Conservation (phyloP, 495 filamentous ascomycete species). For the Podospora pseudoanserina region DNA sequence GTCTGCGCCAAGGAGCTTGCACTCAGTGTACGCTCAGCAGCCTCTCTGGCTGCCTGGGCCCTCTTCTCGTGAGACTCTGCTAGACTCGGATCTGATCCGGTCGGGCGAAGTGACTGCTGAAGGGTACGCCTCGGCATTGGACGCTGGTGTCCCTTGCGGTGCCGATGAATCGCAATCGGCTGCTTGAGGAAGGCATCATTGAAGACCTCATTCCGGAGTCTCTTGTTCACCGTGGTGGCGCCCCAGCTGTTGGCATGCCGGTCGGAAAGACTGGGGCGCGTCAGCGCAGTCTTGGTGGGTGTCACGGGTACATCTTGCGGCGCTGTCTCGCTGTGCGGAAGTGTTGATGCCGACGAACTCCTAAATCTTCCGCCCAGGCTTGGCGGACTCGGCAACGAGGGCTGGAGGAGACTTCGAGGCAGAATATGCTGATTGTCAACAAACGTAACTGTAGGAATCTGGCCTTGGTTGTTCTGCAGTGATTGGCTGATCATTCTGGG, state of each 20-base stretch:
- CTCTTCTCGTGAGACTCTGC: conserved; percentile 19
- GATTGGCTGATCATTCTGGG: conserved; percentile 77
- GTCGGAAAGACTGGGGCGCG: conserved; percentile 44
- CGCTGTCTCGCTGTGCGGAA: conserved; percentile 2
- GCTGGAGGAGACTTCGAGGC: conserved; percentile 68
- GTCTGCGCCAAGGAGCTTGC: conserved; percentile 25
- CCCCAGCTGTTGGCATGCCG: conserved; percentile 77
- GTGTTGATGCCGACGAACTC: conserved; percentile 36
- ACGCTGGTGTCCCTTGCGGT: conserved; percentile 61
- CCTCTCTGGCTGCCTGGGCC: conserved; percentile 12
- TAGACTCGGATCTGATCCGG: conserved; percentile 33
- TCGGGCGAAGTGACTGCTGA: conserved; percentile 35
- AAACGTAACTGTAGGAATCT: conserved; percentile 87
- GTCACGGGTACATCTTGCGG: conserved; percentile 9
- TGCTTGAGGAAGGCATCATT: conserved; percentile 90
- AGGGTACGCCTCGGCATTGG: conserved; percentile 47
- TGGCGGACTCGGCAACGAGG: conserved; percentile 24
- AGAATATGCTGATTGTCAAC: conserved; percentile 96
- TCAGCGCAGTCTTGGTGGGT: conserved; percentile 1
- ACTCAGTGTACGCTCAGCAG: conserved; percentile 9
- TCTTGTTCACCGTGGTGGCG: conserved; percentile 88
- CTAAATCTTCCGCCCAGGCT: conserved; percentile 27
- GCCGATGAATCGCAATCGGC: conserved; percentile 57
- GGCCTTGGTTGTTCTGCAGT: conserved; percentile 41
- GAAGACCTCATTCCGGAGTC: conserved; percentile 85